Percentiles rank a stretch among this genome's conserved stretches.
These are phyloP conservation scores for Ballota nigra DNA, from an alignment of 257 asterid species.

Conservation along the genomic window DNA sequence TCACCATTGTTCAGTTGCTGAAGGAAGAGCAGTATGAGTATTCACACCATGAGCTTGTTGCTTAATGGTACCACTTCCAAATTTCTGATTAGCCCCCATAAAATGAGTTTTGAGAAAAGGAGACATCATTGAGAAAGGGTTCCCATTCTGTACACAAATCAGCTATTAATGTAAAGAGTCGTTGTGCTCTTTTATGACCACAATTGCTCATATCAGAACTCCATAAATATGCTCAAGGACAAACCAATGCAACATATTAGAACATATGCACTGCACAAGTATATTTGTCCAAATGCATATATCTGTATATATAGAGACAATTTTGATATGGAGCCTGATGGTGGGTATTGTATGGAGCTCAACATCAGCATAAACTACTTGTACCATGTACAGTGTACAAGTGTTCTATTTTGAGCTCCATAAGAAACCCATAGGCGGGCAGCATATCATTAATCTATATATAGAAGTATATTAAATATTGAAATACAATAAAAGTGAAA, in stretches of 20 bases:
- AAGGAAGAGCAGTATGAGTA: slow-evolving; percentile 25
- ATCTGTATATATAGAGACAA: neutral
- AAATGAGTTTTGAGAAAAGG: slow-evolving; percentile 35
- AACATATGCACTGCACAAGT: neutral
- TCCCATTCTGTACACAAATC: slow-evolving; percentile 28
- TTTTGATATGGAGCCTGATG: no score
- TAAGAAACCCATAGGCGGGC: no score
- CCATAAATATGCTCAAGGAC: slow-evolving; percentile 2
- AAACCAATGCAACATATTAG: neutral
- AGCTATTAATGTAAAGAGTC: slow-evolving; percentile 22
- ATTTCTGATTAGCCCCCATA: slow-evolving; percentile 36
- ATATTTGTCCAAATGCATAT: neutral
- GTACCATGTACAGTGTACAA: no score
- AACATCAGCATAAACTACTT: no score
- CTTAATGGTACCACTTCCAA: slow-evolving; percentile 26
- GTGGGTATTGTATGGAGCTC: no score
- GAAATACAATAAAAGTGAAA: neutral
- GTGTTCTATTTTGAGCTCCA: no score
- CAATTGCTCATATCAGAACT: neutral
- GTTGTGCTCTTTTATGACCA: neutral
- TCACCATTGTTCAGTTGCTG: slow-evolving; percentile 50
- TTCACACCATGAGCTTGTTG: slow-evolving; percentile 49
- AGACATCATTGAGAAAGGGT: slow-evolving; percentile 25
- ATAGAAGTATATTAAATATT: neutral
- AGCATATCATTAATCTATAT: neutral